These are phyloP conservation scores for Bocquillonia castaneifolia DNA, from an alignment of 441 rosid genomes.

Conservation along the genomic window DNA sequence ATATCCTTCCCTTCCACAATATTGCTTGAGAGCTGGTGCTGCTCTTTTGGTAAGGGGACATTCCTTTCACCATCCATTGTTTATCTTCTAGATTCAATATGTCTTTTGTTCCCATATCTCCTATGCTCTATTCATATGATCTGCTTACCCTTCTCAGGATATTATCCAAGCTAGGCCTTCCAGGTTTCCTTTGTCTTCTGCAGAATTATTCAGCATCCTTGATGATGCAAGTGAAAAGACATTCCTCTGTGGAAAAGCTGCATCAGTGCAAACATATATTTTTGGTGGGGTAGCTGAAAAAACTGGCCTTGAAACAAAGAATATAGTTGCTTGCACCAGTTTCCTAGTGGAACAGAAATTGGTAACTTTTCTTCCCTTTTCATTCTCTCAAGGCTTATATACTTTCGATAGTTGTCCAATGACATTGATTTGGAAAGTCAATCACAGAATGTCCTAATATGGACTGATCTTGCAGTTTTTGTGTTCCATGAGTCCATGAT, in stretches of 20 bases:
- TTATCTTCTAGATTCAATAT: background rate
- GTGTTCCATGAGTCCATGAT: background rate
- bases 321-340: conserved; percentile 78
- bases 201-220: conserved; percentile 68
- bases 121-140: conserved; percentile 14
- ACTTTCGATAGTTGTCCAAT: background rate
- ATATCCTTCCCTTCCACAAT: conserved; percentile 60
- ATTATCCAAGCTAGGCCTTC: conserved; percentile 61
- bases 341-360: conserved; percentile 80
- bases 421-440: background rate
- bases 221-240: conserved; percentile 96
- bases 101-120: background rate
- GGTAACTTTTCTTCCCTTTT: conserved; percentile 39
- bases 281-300: conserved; percentile 84
- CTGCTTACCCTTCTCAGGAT: conserved; percentile 51
- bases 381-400: conserved; percentile 3
- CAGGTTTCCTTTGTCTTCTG: conserved; percentile 68
- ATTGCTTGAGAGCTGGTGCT: conserved; percentile 74
- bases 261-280: conserved; percentile 73
- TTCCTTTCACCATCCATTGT: conserved; percentile 9
- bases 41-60: conserved; percentile 59
- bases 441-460: background rate
- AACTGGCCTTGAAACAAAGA: conserved; percentile 75
- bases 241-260: conserved; percentile 65
- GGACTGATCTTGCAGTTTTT: background rate